Evolutionary conservation across 768 basidiomycete species (phyloP), one percentile per base, ranked within the genome.

Genomic region (Kwoniella botswanensis): DNA sequence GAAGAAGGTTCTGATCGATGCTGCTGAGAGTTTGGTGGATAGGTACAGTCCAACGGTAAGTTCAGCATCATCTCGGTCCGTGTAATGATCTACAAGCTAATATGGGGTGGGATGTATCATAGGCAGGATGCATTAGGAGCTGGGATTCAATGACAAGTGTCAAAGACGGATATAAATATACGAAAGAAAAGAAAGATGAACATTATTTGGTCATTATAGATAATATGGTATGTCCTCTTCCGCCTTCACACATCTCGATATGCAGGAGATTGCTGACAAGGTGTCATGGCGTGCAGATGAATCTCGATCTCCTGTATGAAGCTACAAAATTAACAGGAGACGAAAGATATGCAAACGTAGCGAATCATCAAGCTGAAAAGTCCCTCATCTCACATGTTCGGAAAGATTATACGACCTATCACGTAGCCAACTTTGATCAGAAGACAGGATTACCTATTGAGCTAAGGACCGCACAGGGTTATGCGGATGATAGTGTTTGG

Each of bases 161-260:
- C 15, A 71, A 57, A 52, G 70, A 71, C 57, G 60, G 70, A 18
- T 9, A 66, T 7, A 68, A 70, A 18, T 78, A 79, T 71, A 71
- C 67, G 21, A 17, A 18, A 42, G 68, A 75, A 3, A 74, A 74
- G 55, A 73, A 66, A 71, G 69, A 79, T 46, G 61, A 79, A 58
- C 79, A 80, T 41, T 80, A 71, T 70, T 55, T 80, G 6, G 71
- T 71, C 22, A 80, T 80, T 63, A 80, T 80, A 42, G 79, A 80
- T 63, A 80, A 79, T 50, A 80, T 80, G 79, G 78, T 79, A 61
- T 44, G 75, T 72, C 26, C 17, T 18, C 4, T 56, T 22, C 12
- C 15, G 24, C 55, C 15, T 56, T 41, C 35, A 29, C 64, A 7
- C 35, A 1, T 9, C 4, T 7, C 35, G 1, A 0, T 35, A 35